Evolutionary conservation across 148 eudicot genomes (phyloP), one percentile per base, ranked within the genome.

Genomic region (Vaccinium darrowii): DNA sequence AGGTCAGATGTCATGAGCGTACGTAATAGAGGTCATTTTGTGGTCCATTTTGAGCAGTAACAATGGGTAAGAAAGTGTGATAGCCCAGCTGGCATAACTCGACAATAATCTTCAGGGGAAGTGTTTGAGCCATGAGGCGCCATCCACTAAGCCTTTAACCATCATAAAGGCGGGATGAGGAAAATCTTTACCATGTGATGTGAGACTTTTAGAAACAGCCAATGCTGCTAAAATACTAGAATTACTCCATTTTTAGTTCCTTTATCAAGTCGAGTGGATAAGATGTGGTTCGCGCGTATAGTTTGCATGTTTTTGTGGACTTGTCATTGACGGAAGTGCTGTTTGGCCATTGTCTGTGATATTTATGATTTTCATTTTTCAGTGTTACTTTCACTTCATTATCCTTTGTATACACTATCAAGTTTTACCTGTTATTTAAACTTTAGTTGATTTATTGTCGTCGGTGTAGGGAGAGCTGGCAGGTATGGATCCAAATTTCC

Each of bases 381-480:
- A 33, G 33, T 74, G 77, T 63, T 54, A 56, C 58, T 8, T 39
- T 27, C 25, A 27, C 14, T n/a, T 52, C n/a, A 30, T 8, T 63
- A 39, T 19, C n/a, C 56, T 82, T 57, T 82, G 16, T 23, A 71
- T 27, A 33, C 19, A 19, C 57, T 30, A 56, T 53, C 19, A 53
- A 18, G 57, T 53, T 77, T 71, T 39, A 60, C 50, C 73, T 25
- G 57, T 58, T 53, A n/a, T 50, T 47, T 49, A 33, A 49, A 27
- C 65, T 58, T 78, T 76, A 39, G 57, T 72, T 51, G 78, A 77
- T 87, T 60, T 76, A 23, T 82, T 81, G 52, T 30, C 77, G 82
- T 81, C 58, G n/a, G 23, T 77, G 88, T 79, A 97, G 99, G 99
- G 43, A 95, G 99, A 91, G 99, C 99, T 88, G 99, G 99, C 76